A percentile compares a stretch with the other conserved stretches of the same genome.
phyloP scores from a whole-genome alignment of 108 stramenopile genomes.

The Skeletonema potamos region DNA sequence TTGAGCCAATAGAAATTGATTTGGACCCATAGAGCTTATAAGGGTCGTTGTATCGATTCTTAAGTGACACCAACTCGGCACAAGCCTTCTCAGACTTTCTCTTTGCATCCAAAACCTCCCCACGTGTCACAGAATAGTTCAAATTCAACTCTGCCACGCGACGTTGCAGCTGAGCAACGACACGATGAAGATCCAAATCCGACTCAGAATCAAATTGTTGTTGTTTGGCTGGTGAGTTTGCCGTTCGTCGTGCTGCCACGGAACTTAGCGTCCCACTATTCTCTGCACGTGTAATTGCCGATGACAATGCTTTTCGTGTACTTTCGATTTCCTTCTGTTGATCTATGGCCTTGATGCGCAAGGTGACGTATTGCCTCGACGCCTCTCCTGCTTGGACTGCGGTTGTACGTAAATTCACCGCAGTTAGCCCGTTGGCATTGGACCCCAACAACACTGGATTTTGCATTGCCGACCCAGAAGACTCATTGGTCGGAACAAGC shows the following conservation, averaged over 20 bases:
- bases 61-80: not conserved
- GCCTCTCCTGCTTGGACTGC: constrained; percentile 5
- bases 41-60: constrained; percentile 16
- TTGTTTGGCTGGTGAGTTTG: not conserved
- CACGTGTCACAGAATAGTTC: not conserved
- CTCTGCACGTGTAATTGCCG: not conserved
- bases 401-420: not conserved
- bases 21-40: constrained; percentile 13
- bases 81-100: not conserved
- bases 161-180: constrained; percentile 48
- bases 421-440: not conserved
- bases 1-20: constrained; percentile 11
- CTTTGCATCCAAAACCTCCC: constrained; percentile 20
- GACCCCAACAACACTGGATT: constrained; percentile 4
- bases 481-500: constrained; percentile 11
- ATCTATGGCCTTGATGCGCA: constrained; percentile 4
- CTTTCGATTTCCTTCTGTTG: constrained; percentile 3
- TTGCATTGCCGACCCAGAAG: constrained; percentile 14
- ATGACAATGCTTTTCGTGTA: not conserved
- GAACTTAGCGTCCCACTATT: not conserved
- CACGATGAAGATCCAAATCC: constrained; percentile 23
- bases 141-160: constrained; percentile 26
- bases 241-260: not conserved
- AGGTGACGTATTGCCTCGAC: constrained; percentile 9
- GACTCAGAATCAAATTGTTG: constrained; percentile 5